These are phyloP conservation scores for Brassica incana DNA, from an alignment of 345 rosid genomes.

Conservation along the genomic window DNA sequence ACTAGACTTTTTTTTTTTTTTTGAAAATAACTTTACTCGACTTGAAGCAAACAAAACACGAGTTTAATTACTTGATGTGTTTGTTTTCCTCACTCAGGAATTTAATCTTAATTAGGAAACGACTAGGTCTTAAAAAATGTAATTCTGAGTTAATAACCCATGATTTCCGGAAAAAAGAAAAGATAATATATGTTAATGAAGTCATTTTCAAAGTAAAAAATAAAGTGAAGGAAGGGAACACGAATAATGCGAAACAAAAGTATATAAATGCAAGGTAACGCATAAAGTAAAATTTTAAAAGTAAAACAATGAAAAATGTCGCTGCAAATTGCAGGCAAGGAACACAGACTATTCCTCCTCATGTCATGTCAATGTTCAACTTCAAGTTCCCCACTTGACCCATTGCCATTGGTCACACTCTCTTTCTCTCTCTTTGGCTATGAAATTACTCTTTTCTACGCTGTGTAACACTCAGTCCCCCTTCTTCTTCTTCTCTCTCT, in stretches of 20 bases:
- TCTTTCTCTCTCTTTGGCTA: conserved; percentile 27
- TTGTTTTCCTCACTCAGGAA: background rate
- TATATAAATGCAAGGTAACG: conserved; percentile 21
- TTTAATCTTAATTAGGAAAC: background rate
- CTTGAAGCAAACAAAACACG: conserved; percentile 6
- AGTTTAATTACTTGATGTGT: background rate
- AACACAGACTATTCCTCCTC: conserved; percentile 41
- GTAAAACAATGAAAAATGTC: conserved; percentile 5
- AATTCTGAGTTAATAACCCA: conserved; percentile 31
- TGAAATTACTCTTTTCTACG: conserved; percentile 44
- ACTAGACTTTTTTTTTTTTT: background rate
- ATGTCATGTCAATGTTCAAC: conserved; percentile 42
- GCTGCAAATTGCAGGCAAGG: conserved; percentile 38
- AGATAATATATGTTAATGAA: conserved; percentile 2
- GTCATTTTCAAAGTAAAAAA: conserved; percentile 32
- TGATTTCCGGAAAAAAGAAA: conserved; percentile 27
- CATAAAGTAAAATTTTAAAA: conserved; percentile 26
- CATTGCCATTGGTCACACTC: conserved; percentile 33
- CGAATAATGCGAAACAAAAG: conserved; percentile 37
- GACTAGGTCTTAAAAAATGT: background rate
- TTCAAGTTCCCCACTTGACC: conserved; percentile 47
- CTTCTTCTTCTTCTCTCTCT: conserved; percentile 39
- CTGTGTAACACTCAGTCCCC: conserved; percentile 53
- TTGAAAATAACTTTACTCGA: background rate
- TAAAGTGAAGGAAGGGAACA: conserved; percentile 31